A percentile compares a stretch with the other conserved stretches of the same genome.
These are phyloP conservation scores for Sequoia sempervirens DNA, from an alignment of 75 land plant genomes.

Conservation along the genomic window DNA sequence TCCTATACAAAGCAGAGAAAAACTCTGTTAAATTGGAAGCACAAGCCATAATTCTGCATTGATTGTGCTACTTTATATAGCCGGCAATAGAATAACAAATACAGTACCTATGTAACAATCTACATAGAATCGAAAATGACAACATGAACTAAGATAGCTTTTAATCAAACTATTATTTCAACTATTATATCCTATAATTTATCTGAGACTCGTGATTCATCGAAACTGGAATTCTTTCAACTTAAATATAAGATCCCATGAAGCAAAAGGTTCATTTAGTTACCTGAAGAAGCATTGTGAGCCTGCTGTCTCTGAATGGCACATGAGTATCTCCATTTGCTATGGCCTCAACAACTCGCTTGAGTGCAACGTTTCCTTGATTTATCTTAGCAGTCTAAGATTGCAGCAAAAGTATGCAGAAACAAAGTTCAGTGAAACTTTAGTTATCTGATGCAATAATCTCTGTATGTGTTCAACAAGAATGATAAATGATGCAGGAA, in stretches of 20 bases:
- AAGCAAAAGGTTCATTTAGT: neutral
- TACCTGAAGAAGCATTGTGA: slow-evolving; percentile 98
- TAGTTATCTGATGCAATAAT: neutral
- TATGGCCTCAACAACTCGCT: slow-evolving; percentile 95
- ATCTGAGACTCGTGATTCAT: neutral
- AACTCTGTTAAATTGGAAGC: neutral
- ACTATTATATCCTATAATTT: too few species aligned
- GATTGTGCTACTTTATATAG: neutral
- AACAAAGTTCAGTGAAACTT: neutral
- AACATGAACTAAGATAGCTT: too few species aligned
- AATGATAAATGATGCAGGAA: neutral
- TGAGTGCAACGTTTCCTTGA: slow-evolving; percentile 90
- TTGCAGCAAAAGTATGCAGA: neutral
- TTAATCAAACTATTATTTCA: too few species aligned
- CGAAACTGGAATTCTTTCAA: neutral
- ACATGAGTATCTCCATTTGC: slow-evolving; percentile 95
- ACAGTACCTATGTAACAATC: neutral
- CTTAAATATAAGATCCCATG: neutral
- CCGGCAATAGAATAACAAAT: neutral
- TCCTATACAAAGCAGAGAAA: slow-evolving; percentile 41
- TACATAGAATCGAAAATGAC: neutral
- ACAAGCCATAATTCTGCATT: neutral
- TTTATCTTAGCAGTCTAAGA: slow-evolving; percentile 91
- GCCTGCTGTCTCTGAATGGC: slow-evolving; percentile 94
- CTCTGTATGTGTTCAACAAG: neutral